Conservation (phyloP, 768 basidiomycete species). For the Boletus rubescentipes region DNA sequence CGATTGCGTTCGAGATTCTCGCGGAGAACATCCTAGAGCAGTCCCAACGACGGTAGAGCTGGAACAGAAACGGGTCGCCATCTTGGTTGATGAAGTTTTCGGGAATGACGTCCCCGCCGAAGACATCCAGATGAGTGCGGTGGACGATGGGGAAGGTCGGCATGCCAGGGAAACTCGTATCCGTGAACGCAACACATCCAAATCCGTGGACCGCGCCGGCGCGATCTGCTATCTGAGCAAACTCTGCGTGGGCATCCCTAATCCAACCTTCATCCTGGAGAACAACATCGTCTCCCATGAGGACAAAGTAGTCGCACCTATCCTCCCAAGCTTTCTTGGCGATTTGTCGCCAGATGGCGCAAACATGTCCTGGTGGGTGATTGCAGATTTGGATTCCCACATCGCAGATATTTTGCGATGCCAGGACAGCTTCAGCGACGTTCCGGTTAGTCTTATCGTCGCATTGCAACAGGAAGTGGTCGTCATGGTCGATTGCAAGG, state of each 20-base stretch:
- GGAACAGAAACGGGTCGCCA: constrained; percentile 57
- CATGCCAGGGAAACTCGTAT: constrained; percentile 56
- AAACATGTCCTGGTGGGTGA: constrained; percentile 47
- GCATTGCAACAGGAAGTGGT: constrained; percentile 36
- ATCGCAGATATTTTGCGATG: constrained; percentile 36
- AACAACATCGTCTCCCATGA: constrained; percentile 57
- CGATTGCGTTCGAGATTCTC: constrained; percentile 44
- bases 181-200: constrained; percentile 59
- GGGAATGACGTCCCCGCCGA: constrained; percentile 49
- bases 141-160: constrained; percentile 61
- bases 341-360: constrained; percentile 52
- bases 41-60: constrained; percentile 58
- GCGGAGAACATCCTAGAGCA: constrained; percentile 46
- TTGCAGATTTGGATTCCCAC: constrained; percentile 38
- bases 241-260: constrained; percentile 39
- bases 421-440: constrained; percentile 39
- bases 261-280: constrained; percentile 55
- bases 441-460: constrained; percentile 19
- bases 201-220: constrained; percentile 43
- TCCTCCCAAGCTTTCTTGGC: constrained; percentile 49
- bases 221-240: constrained; percentile 33
- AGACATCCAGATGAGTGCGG: constrained; percentile 55
- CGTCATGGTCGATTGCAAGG: constrained; percentile 53
- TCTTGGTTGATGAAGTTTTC: constrained; percentile 57
- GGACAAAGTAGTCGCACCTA: constrained; percentile 47